These are phyloP conservation scores for Sphagnurus paluster DNA, from an alignment of 1,284 basidiomycete genomes.

Conservation along the genomic window DNA sequence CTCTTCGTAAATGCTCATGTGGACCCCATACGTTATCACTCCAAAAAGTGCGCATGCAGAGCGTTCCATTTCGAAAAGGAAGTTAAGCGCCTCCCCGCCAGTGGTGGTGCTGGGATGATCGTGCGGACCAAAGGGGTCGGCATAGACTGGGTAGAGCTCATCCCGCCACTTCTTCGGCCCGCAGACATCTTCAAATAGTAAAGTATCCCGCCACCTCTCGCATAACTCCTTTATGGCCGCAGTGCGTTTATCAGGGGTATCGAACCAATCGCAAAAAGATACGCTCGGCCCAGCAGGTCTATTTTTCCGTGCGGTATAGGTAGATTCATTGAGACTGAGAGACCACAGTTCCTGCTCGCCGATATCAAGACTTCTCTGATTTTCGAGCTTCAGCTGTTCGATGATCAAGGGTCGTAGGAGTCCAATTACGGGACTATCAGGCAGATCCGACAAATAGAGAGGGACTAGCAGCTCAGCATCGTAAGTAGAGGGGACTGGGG, in stretches of 20 bases:
- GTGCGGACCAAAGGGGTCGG: conserved; percentile 61
- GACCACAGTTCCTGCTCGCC: conserved; percentile 40
- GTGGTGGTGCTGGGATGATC: conserved; percentile 35
- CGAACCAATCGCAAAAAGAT: conserved; percentile 51
- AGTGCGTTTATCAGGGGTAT: conserved; percentile 58
- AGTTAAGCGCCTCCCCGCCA: conserved; percentile 45
- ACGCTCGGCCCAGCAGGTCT: conserved; percentile 35
- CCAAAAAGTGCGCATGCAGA: conserved; percentile 89
- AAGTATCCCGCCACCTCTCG: conserved; percentile 68
- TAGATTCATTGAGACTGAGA: conserved; percentile 21
- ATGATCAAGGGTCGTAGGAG: conserved; percentile 61
- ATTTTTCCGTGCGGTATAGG: conserved; percentile 14
- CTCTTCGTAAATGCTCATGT: conserved; percentile 73
- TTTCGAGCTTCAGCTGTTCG: conserved; percentile 51
- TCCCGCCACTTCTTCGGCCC: conserved; percentile 79
- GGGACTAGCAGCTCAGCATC: conserved; percentile 48
- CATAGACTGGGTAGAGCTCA: conserved; percentile 84
- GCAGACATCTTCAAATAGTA: conserved; percentile 62
- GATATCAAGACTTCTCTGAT: conserved; percentile 31
- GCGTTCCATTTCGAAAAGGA: conserved; percentile 87
- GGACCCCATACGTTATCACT: conserved; percentile 86
- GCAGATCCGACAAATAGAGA: conserved; percentile 47
- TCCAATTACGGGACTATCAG: conserved; percentile 58
- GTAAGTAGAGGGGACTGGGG: conserved; percentile 25
- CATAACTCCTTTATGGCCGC: conserved; percentile 61